Evolutionary conservation across 805 yeast genomes (phyloP), one percentile per base, ranked within the genome.

Genomic region (Phaffomyces thermotolerans): DNA sequence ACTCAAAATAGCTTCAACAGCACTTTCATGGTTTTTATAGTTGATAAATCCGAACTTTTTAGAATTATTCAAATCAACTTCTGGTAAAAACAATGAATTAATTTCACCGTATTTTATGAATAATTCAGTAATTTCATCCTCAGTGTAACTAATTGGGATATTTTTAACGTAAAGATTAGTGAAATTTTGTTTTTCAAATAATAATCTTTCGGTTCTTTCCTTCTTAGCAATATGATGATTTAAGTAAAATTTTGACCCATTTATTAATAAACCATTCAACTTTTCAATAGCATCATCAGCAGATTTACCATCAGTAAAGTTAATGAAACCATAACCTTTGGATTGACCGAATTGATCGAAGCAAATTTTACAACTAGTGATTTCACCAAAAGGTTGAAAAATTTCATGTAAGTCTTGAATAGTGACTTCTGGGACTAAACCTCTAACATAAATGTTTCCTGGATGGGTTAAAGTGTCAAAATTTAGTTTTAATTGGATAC

Each of bases 301-400:
- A 64, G 75, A 68, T 17, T 59, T 63, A 39, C 74, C 72, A 44
- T 65, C 62, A 25, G 67, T 59, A 56, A 70, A 84, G 56, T 81
- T 81, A 25, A 84, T 77, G 62, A 84, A 84, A 8, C 90, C 91
- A 56, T 71, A 77, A 17, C 79, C 75, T 50, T 64, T 68, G n/a
- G 73, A 64, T 22, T 54, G 56, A 12, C 77, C 76, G 45, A 52
- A 64, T 25, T 71, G 73, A 48, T 75, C 73, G 34, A 59, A 54
- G 6, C 75, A 69, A 12, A 75, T 64, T 51, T 75, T 75, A 49
- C 76, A 72, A 10, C 72, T 62, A 10, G 63, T 53, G 20, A 71
- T 58, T 7, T 62, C 60, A 17, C 77, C 77, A 52, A 54, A 71
- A 2, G 61, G 60, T 40, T 53, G 52, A 47, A 72, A 71, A 3